Conservation (phyloP, 2,329 filamentous ascomycete genomes). For the Ascochyta rabiei region DNA sequence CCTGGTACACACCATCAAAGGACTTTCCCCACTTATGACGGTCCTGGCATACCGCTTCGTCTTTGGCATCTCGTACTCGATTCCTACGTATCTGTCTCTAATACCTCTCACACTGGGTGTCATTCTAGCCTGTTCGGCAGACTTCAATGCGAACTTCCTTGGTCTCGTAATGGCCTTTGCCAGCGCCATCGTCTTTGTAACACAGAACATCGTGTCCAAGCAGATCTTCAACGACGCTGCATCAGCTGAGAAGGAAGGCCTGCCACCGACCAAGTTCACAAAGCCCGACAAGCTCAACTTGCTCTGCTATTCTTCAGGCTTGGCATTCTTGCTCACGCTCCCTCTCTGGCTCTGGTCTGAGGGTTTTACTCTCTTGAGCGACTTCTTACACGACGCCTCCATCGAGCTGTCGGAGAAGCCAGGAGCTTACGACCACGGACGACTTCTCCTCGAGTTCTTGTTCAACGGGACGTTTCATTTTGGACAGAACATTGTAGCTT, state of each 20-base stretch:
- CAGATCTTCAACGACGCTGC: constrained; percentile 95
- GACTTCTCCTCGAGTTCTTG: constrained; percentile 78
- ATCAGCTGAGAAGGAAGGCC: constrained; percentile 75
- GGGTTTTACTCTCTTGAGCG: constrained; percentile 75
- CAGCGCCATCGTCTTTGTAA: constrained; percentile 93
- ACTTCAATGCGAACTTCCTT: constrained; percentile 84
- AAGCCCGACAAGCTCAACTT: constrained; percentile 98
- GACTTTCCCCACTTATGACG: constrained; percentile 92
- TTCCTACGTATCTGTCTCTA: constrained; percentile 74
- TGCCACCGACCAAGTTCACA: constrained; percentile 63
- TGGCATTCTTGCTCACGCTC: constrained; percentile 85
- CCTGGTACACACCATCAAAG: constrained; percentile 97
- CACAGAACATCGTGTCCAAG: constrained; percentile 98
- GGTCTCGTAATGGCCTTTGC: constrained; percentile 89
- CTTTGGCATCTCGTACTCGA: constrained; percentile 86
- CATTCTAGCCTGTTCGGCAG: constrained; percentile 92
- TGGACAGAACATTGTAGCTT: constrained; percentile 93
- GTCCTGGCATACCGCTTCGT: constrained; percentile 90
- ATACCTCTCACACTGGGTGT: constrained; percentile 94
- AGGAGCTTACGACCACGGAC: constrained; percentile 69
- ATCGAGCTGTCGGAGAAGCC: constrained; percentile 78
- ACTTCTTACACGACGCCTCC: constrained; percentile 81
- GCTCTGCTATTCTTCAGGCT: constrained; percentile 92
- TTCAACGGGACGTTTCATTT: constrained; percentile 99
- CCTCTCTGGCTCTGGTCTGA: constrained; percentile 96